These are phyloP conservation scores for Fusarium sp. DNA, from an alignment of 2,329 filamentous ascomycete species.

Conservation along the genomic window DNA sequence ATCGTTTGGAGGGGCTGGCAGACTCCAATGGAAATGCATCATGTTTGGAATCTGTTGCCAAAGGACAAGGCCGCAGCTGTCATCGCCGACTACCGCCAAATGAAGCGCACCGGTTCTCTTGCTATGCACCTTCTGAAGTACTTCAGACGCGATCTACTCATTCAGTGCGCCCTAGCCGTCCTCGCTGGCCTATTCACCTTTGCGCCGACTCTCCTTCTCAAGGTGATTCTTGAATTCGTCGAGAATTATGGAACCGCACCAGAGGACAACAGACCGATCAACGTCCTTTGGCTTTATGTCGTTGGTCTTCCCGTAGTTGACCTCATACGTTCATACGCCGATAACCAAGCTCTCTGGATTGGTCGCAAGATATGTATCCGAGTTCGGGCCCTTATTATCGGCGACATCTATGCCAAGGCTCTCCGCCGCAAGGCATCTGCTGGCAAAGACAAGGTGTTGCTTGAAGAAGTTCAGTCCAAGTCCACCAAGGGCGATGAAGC, in stretches of 20 bases:
- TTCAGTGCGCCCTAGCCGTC: conserved; percentile 83
- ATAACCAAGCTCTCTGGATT: conserved; percentile 90
- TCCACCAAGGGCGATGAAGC: conserved; percentile 47
- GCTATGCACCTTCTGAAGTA: conserved; percentile 84
- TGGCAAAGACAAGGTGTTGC: conserved; percentile 77
- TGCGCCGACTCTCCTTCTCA: conserved; percentile 88
- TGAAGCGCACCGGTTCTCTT: conserved; percentile 83
- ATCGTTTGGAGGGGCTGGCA: conserved; percentile 92
- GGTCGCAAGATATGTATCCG: conserved; percentile 95
- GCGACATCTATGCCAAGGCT: conserved; percentile 97
- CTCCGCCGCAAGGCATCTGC: conserved; percentile 89
- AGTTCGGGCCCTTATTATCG: conserved; percentile 92
- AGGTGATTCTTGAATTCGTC: conserved; percentile 93
- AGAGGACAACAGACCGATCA: conserved; percentile 72
- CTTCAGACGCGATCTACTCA: conserved; percentile 80
- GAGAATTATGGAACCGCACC: conserved; percentile 81
- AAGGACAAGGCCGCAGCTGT: conserved; percentile 88
- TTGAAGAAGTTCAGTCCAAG: conserved; percentile 59
- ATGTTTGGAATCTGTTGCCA: conserved; percentile 91
- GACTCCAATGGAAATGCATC: conserved; percentile 80
- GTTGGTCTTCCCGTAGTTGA: conserved; percentile 88
- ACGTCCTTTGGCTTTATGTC: conserved; percentile 96
- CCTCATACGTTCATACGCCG: conserved; percentile 81
- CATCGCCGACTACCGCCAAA: conserved; percentile 82
- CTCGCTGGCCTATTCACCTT: conserved; percentile 88